Evolutionary conservation across 768 basidiomycete genomes (phyloP), one percentile per base, ranked within the genome.

Genomic region (Trametes maxima): DNA sequence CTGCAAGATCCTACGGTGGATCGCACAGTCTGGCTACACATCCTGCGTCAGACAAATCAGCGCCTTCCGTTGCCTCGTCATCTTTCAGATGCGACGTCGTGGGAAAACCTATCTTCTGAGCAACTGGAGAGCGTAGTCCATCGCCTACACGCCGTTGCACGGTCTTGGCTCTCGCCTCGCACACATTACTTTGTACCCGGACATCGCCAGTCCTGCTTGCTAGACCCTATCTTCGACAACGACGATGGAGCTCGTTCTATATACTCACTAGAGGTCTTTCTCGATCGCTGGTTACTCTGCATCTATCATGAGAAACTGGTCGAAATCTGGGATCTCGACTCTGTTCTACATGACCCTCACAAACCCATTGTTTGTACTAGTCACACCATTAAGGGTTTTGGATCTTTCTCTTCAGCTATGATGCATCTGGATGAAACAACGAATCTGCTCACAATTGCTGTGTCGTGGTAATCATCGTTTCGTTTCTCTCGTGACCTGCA

Each of bases 201-300:
- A 10, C 57, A 60, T 37, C 19, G 37, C 14, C 22, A n/a, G n/a
- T 54, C 57, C 14, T 62, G 52, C 43, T 28, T 39, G 17, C 54
- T 56, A 5, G 57, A 60, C 36, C 55, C 54, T 1, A 40, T 49
- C 7, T 63, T 52, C 51, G 40, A 57, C 42, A 53, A 51, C 40
- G 57, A 66, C 22, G 54, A 54, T 46, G 58, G 58, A 17, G 53
- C 56, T 13, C 62, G 61, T 10, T 64, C 67, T 1, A 64, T 82
- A 12, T 65, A 80, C 21, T 73, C 73, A 5, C 61, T 84, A 44
- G 69, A 80, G 46, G 59, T 82, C 8, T 73, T 80, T 55, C 62
- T 76, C 36, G 82, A 83, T 50, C 70, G 77, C 40, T 85, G 80
- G 82, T 70, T 85, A 19, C 66, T 84, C 13, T 74, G 75, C 13